A percentile compares a stretch with the other conserved stretches of the same genome.
Conservation (phyloP, 2,329 filamentous ascomycete genomes). For the Ophiostoma pallidulum region DNA sequence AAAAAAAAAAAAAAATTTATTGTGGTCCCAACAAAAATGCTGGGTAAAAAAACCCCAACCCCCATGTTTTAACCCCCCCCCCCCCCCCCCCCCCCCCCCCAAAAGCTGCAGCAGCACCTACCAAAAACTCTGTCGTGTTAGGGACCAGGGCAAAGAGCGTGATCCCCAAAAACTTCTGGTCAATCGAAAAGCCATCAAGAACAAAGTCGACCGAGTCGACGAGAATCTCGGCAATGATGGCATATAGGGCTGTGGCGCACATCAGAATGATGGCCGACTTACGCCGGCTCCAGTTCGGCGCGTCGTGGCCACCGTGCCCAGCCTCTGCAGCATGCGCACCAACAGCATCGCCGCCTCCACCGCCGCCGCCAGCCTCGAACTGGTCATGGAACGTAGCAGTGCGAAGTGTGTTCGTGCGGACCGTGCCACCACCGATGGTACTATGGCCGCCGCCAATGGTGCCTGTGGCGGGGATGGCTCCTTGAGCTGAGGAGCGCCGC, state of each 20-base stretch:
- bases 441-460: not conserved
- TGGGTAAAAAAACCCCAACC: no score
- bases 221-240: constrained; percentile 93
- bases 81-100: no score
- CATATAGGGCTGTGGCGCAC: constrained; percentile 82
- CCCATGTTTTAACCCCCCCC: no score
- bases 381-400: constrained; percentile 9
- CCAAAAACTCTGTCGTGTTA: constrained; percentile 95
- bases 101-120: no score
- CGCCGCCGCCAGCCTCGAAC: constrained; percentile 7
- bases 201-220: constrained; percentile 98
- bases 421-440: not conserved
- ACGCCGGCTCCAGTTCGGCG: constrained; percentile 91
- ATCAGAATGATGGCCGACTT: constrained; percentile 89
- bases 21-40: no score
- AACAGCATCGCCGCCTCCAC: constrained; percentile 4
- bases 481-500: constrained; percentile 17
- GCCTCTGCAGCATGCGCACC: constrained; percentile 23
- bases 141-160: constrained; percentile 94
- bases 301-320: constrained; percentile 70
- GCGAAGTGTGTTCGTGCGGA: constrained; percentile 7
- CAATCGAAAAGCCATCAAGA: constrained; percentile 77
- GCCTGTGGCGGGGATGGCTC: constrained; percentile 8
- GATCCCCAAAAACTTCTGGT: constrained; percentile 95
- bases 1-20: no score